Percentiles rank a stretch among this genome's conserved stretches.
Conservation (phyloP, 2,329 filamentous ascomycete species). For the Aspergillus sp. region DNA sequence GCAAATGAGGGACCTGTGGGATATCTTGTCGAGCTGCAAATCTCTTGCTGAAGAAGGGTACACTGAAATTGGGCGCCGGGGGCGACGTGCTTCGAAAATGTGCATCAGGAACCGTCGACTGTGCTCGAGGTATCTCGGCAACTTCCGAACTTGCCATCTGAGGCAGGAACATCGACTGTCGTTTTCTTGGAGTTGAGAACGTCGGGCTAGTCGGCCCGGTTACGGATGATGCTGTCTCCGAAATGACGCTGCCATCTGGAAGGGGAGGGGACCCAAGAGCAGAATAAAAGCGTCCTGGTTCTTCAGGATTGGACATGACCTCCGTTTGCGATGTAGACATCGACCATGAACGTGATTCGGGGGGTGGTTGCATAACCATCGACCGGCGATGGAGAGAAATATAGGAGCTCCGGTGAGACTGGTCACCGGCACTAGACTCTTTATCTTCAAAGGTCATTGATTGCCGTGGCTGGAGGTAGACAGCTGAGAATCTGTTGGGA, state of each 20-base stretch:
- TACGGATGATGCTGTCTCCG: slow-evolving; percentile 13
- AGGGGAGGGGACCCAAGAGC: slow-evolving; percentile 6
- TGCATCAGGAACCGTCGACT: slow-evolving; percentile 26
- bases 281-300: slow-evolving; percentile 19
- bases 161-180: slow-evolving; percentile 26
- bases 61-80: slow-evolving; percentile 43
- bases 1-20: slow-evolving; percentile 18
- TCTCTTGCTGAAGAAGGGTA: slow-evolving; percentile 42
- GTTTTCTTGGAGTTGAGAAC: slow-evolving; percentile 24
- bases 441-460: slow-evolving; percentile 25
- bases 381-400: slow-evolving; percentile 32
- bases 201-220: slow-evolving; percentile 21
- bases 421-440: slow-evolving; percentile 23
- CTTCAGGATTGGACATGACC: slow-evolving; percentile 14
- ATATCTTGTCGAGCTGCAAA: slow-evolving; percentile 24
- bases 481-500: slow-evolving; percentile 32
- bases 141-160: slow-evolving; percentile 17
- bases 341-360: slow-evolving; percentile 31
- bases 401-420: slow-evolving; percentile 30
- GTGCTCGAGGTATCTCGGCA: slow-evolving; percentile 20
- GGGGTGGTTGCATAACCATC: slow-evolving; percentile 16
- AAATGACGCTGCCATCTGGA: slow-evolving; percentile 14
- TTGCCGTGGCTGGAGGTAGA: slow-evolving; percentile 28
- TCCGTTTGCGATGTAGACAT: slow-evolving; percentile 30
- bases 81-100: slow-evolving; percentile 32